These are phyloP conservation scores for Scleroderma citrinum DNA, from an alignment of 768 basidiomycete species.

Conservation along the genomic window DNA sequence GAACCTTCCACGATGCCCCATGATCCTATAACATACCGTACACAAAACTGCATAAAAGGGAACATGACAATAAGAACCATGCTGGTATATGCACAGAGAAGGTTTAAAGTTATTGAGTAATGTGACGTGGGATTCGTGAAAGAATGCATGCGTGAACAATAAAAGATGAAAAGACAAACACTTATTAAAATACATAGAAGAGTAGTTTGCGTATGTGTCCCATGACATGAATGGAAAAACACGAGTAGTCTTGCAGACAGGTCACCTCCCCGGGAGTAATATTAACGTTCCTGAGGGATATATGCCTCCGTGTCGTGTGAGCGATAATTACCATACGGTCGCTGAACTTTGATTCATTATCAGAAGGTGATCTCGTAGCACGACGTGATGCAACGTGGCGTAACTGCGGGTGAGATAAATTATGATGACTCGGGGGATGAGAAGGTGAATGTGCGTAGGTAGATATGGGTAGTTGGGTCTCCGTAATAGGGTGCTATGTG, in stretches of 20 bases:
- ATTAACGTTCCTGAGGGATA: neutral
- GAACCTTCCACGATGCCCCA: neutral
- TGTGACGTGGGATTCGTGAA: conserved; percentile 1
- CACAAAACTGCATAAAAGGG: neutral
- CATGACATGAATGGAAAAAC: too few relatives aligned
- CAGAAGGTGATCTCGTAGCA: neutral
- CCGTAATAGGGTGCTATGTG: neutral
- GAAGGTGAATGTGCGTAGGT: neutral
- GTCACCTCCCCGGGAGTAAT: too few relatives aligned
- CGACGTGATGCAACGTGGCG: neutral
- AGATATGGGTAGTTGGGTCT: neutral
- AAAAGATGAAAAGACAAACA: neutral
- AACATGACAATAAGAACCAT: neutral
- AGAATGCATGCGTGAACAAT: neutral
- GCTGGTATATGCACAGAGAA: too few relatives aligned
- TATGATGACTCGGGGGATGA: neutral
- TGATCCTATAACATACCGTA: neutral
- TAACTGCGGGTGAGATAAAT: neutral
- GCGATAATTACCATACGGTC: neutral
- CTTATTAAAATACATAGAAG: neutral
- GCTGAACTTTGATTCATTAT: neutral
- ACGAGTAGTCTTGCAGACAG: too few relatives aligned
- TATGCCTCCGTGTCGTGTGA: neutral
- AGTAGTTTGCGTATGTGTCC: too few relatives aligned
- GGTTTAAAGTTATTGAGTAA: neutral